Conservation (phyloP, 306 rosid species). For the Rosa multiflora region DNA sequence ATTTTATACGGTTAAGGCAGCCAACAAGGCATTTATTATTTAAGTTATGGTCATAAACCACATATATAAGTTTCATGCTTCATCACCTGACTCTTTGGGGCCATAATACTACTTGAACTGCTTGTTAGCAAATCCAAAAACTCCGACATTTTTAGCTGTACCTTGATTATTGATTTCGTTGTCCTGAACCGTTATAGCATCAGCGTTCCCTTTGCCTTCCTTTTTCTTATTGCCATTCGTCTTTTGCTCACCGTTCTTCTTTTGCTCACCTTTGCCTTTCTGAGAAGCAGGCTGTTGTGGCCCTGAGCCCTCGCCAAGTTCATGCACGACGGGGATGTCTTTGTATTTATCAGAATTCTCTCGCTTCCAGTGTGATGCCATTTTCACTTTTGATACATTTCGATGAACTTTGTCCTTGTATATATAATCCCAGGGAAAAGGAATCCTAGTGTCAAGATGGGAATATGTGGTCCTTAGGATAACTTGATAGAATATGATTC, state of each 20-base stretch:
- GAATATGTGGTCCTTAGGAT: background rate
- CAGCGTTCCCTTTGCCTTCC: background rate
- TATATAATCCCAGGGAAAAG: no score
- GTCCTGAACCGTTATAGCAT: background rate
- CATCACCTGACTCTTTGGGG: no score
- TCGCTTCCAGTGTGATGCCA: background rate
- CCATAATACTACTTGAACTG: no score
- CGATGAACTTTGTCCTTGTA: background rate
- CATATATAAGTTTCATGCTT: background rate
- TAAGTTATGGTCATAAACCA: background rate
- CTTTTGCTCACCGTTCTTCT: background rate
- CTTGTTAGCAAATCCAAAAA: slow-evolving; percentile 5
- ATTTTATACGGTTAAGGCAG: background rate
- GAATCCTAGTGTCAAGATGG: no score
- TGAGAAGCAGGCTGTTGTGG: background rate
- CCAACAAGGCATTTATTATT: background rate
- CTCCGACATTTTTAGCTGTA: background rate
- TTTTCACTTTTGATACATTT: background rate
- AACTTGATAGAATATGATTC: background rate
- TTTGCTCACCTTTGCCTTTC: background rate
- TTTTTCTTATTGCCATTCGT: background rate
- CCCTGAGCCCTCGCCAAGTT: background rate
- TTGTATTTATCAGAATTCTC: background rate
- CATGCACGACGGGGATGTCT: background rate
- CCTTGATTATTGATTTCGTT: background rate